Percentiles rank a stretch among this genome's conserved stretches.
phyloP scores from a whole-genome alignment of 805 yeast genomes.

The Kodamaea kaohsiungensis region DNA sequence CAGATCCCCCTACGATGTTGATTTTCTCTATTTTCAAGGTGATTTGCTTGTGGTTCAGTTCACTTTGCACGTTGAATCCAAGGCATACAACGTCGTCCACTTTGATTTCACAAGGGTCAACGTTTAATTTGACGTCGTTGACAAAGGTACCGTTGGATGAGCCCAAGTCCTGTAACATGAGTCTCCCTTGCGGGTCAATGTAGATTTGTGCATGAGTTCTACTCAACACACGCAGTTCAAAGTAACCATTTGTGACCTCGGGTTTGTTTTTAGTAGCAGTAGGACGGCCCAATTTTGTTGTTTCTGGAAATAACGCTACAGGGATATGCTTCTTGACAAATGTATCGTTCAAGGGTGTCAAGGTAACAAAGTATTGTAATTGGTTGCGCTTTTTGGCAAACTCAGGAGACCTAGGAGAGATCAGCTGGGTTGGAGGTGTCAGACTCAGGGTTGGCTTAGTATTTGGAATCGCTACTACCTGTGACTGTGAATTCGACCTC shows the following conservation, averaged over 20 bases:
- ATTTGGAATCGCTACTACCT: conserved; percentile 31
- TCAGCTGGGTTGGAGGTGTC: conserved; percentile 1
- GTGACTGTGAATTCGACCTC: conserved; percentile 45
- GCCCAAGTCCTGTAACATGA: conserved; percentile 82
- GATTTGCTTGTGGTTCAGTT: conserved; percentile 77
- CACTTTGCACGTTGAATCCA: conserved; percentile 83
- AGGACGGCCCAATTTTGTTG: conserved; percentile 87
- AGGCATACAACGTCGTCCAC: conserved; percentile 88
- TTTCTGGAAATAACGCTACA: conserved; percentile 81
- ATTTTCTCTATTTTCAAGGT: conserved; percentile 80
- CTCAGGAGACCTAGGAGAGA: conserved; percentile 8
- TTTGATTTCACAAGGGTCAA: conserved; percentile 62
- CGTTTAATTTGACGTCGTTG: conserved; percentile 68
- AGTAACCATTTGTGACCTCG: conserved; percentile 81
- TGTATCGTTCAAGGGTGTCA: conserved; percentile 77
- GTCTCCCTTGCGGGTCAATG: conserved; percentile 65
- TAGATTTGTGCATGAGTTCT: conserved; percentile 92
- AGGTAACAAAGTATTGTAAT: conserved; percentile 59
- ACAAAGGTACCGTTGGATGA: conserved; percentile 95
- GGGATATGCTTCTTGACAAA: conserved; percentile 76
- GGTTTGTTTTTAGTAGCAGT: conserved; percentile 62
- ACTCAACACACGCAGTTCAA: conserved; percentile 89
- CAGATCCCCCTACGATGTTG: conserved; percentile 48
- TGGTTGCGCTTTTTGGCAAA: conserved; percentile 26
- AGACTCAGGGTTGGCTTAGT: conserved; percentile 10